Percentiles rank a stretch among this genome's conserved stretches.
These are phyloP conservation scores for Astrephomene gubernaculifera DNA, from an alignment of 139 green algal species.

Conservation along the genomic window DNA sequence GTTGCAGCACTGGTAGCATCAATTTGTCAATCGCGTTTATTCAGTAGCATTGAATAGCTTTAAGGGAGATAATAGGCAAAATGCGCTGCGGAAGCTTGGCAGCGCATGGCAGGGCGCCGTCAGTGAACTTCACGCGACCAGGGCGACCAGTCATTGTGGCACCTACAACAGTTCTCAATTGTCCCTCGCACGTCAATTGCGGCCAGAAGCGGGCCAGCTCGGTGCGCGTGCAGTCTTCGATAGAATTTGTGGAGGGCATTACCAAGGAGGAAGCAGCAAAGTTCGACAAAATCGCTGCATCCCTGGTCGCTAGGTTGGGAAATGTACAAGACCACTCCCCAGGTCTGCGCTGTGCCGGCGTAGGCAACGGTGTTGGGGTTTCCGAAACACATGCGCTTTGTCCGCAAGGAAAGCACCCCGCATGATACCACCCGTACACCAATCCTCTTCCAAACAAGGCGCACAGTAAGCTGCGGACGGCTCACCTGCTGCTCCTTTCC, in stretches of 20 bases:
- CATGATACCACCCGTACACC: no score
- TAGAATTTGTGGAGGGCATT: slow-evolving; percentile 47
- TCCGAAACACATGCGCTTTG: not conserved
- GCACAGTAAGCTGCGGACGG: no score
- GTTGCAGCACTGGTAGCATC: no score
- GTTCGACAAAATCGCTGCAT: slow-evolving; percentile 61
- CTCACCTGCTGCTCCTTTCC: no score
- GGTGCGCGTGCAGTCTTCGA: not conserved
- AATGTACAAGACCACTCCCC: slow-evolving; percentile 41
- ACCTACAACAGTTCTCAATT: not conserved
- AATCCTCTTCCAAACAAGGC: no score
- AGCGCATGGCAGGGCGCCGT: not conserved
- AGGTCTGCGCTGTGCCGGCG: not conserved
- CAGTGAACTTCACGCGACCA: not conserved
- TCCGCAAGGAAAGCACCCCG: not conserved
- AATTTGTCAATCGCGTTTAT: no score
- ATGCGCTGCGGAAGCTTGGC: not conserved
- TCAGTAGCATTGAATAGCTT: no score
- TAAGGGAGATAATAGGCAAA: no score
- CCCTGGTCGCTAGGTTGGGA: slow-evolving; percentile 50
- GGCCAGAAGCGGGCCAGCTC: not conserved
- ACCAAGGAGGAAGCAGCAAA: slow-evolving; percentile 48
- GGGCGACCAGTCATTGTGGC: not conserved
- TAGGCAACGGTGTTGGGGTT: not conserved
- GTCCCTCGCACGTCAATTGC: not conserved